A percentile compares a stretch with the other conserved stretches of the same genome.
These are phyloP conservation scores for Trypanosoma conorhini DNA, from an alignment of 208 protist species.

Conservation along the genomic window DNA sequence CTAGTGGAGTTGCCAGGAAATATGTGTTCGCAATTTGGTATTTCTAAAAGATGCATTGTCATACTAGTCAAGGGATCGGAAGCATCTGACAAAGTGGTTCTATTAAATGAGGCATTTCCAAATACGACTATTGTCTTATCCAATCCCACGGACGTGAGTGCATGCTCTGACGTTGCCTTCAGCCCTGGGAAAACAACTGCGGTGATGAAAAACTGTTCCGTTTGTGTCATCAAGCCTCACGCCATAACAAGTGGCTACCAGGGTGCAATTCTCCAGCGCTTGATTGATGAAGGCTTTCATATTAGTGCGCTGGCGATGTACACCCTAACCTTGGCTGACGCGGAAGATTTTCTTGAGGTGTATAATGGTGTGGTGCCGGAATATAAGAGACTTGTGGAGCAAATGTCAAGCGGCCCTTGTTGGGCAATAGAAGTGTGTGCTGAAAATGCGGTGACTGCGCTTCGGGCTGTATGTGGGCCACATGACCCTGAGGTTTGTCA, in stretches of 20 bases:
- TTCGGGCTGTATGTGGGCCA: conserved; percentile 90
- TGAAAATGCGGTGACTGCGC: conserved; percentile 79
- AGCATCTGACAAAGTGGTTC: conserved; percentile 49
- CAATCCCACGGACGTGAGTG: conserved; percentile 37
- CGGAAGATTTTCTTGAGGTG: conserved; percentile 97
- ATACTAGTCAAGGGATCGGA: conserved; percentile 64
- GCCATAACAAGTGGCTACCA: conserved; percentile 88
- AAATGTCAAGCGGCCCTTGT: conserved; percentile 88
- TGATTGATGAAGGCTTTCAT: conserved; percentile 93
- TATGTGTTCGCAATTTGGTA: conserved; percentile 34
- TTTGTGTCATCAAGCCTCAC: conserved; percentile 96
- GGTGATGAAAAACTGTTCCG: conserved; percentile 83
- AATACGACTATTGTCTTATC: conserved; percentile 42
- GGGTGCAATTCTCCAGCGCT: conserved; percentile 88
- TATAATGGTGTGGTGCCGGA: conserved; percentile 96
- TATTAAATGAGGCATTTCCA: conserved; percentile 34
- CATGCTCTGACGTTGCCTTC: conserved; percentile 37
- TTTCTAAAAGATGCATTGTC: conserved; percentile 48
- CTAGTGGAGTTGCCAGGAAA: conserved; percentile 62
- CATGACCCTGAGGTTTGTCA: conserved; percentile 91
- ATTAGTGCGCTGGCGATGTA: conserved; percentile 93
- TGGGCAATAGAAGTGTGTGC: conserved; percentile 90
- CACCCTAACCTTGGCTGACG: conserved; percentile 84
- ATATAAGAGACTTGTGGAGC: conserved; percentile 91
- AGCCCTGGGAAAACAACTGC: conserved; percentile 80